phyloP scores from a whole-genome alignment of 2,329 filamentous ascomycete species.

The Ophiostoma himal-ulmi region DNA sequence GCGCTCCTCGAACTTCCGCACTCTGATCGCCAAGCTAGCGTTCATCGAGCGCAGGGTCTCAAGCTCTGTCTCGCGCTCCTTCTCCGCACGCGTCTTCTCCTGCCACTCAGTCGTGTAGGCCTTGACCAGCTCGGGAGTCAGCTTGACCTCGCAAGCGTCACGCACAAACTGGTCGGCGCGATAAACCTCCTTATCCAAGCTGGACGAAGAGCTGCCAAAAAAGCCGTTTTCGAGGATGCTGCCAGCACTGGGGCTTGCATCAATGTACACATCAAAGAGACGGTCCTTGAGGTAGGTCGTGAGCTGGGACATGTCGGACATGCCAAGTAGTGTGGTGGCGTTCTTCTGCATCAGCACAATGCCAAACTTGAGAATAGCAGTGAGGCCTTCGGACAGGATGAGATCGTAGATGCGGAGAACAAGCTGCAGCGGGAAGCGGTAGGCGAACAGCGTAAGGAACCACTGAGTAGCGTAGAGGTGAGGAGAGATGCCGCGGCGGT shows the following conservation, averaged over 20 bases:
- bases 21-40: conserved; percentile 60
- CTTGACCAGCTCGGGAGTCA: conserved; percentile 76
- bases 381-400: conserved; percentile 86
- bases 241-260: conserved; percentile 83
- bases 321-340: conserved; percentile 64
- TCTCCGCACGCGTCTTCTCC: conserved; percentile 76
- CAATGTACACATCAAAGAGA: conserved; percentile 94
- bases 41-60: conserved; percentile 65
- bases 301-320: conserved; percentile 86
- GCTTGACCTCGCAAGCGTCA: conserved; percentile 82
- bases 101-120: conserved; percentile 85
- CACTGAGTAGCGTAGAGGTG: conserved; percentile 97
- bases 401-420: conserved; percentile 95
- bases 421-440: conserved; percentile 91
- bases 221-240: conserved; percentile 95
- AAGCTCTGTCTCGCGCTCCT: conserved; percentile 75
- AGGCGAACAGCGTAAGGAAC: conserved; percentile 98
- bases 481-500: conserved; percentile 77
- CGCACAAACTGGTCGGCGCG: conserved; percentile 87
- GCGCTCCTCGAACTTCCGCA: conserved; percentile 82
- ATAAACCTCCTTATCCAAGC: conserved; percentile 90
- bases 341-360: conserved; percentile 97
- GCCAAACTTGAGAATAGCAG: conserved; percentile 89
- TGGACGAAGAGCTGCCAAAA: conserved; percentile 87
- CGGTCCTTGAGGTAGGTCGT: conserved; percentile 90